phyloP scores from a whole-genome alignment of 352 stramenopile genomes.

The Phytopythium aichiense region DNA sequence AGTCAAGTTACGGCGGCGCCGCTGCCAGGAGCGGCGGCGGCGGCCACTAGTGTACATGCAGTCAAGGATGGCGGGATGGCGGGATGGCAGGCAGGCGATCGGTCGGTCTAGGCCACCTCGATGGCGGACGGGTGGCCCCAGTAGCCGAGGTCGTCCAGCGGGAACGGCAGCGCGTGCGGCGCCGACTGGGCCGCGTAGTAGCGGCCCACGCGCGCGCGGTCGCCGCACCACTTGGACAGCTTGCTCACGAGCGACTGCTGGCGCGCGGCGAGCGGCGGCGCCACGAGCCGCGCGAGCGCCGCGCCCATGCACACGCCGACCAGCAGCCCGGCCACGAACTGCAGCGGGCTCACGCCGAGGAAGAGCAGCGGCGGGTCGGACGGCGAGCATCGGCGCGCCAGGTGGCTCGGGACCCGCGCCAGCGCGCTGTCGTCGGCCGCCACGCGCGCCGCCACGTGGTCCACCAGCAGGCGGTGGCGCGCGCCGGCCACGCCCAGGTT shows the following conservation, averaged over 20 bases:
- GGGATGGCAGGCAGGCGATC: not conserved
- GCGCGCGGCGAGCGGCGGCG: constrained; percentile 18
- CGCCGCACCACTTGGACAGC: constrained; percentile 29
- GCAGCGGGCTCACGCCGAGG: constrained; percentile 17
- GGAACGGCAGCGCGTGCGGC: constrained; percentile 22
- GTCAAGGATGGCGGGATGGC: too few species aligned
- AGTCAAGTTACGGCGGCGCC: not conserved
- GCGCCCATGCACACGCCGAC: constrained; percentile 37
- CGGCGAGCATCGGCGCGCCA: not conserved
- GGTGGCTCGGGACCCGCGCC: not conserved
- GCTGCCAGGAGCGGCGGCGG: too few species aligned
- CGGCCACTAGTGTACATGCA: not conserved
- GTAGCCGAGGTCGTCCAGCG: constrained; percentile 31
- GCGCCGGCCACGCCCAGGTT: constrained; percentile 28
- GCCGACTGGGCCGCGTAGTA: constrained; percentile 14
- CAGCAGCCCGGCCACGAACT: constrained; percentile 38
- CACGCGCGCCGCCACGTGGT: constrained; percentile 7
- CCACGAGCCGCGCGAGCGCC: constrained; percentile 1
- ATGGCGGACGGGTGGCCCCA: constrained; percentile 30
- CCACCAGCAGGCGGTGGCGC: constrained; percentile 22
- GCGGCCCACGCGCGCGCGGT: constrained; percentile 13
- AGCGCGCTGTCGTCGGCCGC: constrained; percentile 1
- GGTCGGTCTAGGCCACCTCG: constrained; percentile 25
- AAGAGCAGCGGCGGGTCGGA: not conserved
- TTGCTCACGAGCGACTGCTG: constrained; percentile 16